Base-by-base conservation (phyloP, 176 grass and related monocot species). In the Aegilops umbellulata region DNA sequence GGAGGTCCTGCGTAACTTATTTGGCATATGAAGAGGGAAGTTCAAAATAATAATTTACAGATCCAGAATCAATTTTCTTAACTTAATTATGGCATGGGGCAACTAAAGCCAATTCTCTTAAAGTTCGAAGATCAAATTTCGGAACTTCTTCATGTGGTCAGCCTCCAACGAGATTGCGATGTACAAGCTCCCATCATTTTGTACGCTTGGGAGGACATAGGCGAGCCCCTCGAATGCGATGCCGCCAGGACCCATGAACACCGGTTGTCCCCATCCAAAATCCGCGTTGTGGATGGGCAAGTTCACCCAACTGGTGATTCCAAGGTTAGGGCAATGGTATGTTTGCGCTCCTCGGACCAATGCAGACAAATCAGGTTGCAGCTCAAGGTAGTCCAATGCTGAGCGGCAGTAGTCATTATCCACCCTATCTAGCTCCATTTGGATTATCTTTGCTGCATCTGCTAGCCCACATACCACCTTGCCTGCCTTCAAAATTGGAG, bases 281-380 rank as follows among this genome's bases (percentile, higher is more conserved):
- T 97, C 90, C 0, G 95, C 90, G 0, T 97, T 89, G 15, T 97
- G 90, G 60, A 97, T 93, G 0, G 92, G 95, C 38, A 97, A 53
- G 25, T 90, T 90, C 31, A 91, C 90, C 95, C 95, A 97, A 77
- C 90, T 97, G 2, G 95, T 97, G 19, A 97, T 82, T 42, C 92
- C 95, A 2, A 97, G 84, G 84, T 97, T 97, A 1, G 92, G 92
- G 60, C 90, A 94, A 27, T 84, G 85, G 82, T 93, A 97, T 20
- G 95, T 97, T 87, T 94, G 92, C 0, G 95, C 92, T 23, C 95
- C 95, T 5, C 92, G 81, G n/a, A 93, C 95, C 70, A 97, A 31
- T 35, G 90, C 88, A 30, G 83, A 87, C 23, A 97, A 75, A 81
- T 97, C 95, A 0, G 92, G 88, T 57, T 95, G 92, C 64, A 93